Percentiles rank a stretch among this genome's conserved stretches.
phyloP scores from a whole-genome alignment of 306 rosid genomes.

The Senna siamea region DNA sequence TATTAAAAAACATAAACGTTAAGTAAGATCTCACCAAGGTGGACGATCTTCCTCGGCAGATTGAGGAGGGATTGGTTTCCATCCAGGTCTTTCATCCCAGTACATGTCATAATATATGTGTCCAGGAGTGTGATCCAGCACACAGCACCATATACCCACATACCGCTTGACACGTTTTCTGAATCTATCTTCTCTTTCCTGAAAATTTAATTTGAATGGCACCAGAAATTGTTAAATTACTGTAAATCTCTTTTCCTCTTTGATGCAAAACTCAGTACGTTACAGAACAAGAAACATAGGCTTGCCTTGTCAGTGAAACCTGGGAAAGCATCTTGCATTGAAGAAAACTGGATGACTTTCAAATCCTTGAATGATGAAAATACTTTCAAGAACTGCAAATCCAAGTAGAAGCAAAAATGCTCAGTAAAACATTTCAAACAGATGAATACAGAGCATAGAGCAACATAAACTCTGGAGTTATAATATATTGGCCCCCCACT shows the following conservation, averaged over 20 bases:
- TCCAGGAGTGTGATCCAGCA: constrained; percentile 68
- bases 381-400: constrained; percentile 64
- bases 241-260: constrained; percentile 4
- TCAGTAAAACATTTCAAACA: not conserved
- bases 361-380: constrained; percentile 85
- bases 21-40: constrained; percentile 57
- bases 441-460: not conserved
- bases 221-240: constrained; percentile 25
- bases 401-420: constrained; percentile 35
- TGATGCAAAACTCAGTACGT: constrained; percentile 15
- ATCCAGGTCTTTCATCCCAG: constrained; percentile 96
- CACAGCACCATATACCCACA: constrained; percentile 96
- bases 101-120: constrained; percentile 95
- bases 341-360: constrained; percentile 85
- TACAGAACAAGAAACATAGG: not conserved
- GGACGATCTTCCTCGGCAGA: constrained; percentile 84
- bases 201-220: constrained; percentile 30
- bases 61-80: constrained; percentile 92
- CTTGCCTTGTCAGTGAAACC: constrained; percentile 81
- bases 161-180: constrained; percentile 76
- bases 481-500: not conserved
- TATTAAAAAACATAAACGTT: constrained; percentile 29
- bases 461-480: not conserved
- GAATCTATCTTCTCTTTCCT: constrained; percentile 78
- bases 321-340: constrained; percentile 81